Percentiles rank a stretch among this genome's conserved stretches.
These are phyloP conservation scores for Monsonia emarginata DNA, from an alignment of 441 rosid genomes.

Conservation along the genomic window DNA sequence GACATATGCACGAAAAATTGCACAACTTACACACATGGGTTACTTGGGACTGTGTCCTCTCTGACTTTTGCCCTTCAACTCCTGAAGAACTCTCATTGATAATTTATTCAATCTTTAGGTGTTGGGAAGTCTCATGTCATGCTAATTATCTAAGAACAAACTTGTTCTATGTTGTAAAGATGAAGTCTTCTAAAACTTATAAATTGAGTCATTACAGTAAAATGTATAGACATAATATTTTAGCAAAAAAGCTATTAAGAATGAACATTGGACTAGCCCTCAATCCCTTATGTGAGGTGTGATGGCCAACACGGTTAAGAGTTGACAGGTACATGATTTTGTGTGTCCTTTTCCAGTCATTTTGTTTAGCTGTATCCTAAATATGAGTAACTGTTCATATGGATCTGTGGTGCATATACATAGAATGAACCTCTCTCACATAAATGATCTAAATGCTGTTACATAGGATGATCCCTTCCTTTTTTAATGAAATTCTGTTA, in stretches of 20 bases:
- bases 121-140: neutral
- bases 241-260: neutral
- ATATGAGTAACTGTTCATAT: no score
- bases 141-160: neutral
- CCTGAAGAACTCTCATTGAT: neutral
- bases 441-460: neutral
- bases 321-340: neutral
- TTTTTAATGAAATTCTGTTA: no score
- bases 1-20: constrained; percentile 9
- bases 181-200: neutral
- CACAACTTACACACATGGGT: neutral
- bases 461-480: neutral
- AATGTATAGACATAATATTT: neutral
- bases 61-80: neutral
- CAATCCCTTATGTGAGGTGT: neutral
- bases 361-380: no score
- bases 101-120: neutral
- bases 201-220: neutral
- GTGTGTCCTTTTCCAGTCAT: no score
- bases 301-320: neutral
- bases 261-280: neutral
- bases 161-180: neutral
- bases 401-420: neutral
- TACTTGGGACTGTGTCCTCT: neutral
- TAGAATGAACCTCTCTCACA: neutral